phyloP scores from a whole-genome alignment of 331 rosid species.

The Quercus lobata region DNA sequence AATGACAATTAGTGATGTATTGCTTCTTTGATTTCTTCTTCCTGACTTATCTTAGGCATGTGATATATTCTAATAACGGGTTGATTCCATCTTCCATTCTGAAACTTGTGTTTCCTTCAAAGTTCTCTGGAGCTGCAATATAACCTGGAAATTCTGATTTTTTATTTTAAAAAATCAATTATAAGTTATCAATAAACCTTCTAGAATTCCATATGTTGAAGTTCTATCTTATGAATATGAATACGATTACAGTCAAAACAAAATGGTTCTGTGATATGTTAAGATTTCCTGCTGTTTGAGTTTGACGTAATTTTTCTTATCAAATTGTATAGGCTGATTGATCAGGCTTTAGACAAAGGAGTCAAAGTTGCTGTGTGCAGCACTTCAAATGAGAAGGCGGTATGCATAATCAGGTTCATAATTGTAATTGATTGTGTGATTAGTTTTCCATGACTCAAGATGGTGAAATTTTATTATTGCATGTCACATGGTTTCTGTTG shows the following conservation, averaged over 20 bases:
- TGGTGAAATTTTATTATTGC: constrained; percentile 3
- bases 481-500: constrained; percentile 3
- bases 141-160: not conserved
- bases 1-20: not conserved
- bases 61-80: not conserved
- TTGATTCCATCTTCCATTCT: not conserved
- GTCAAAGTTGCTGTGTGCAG: constrained; percentile 97
- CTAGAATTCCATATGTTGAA: not conserved
- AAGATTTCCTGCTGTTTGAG: constrained; percentile 2
- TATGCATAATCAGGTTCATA: constrained; percentile 60
- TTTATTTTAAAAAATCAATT: too few relatives aligned
- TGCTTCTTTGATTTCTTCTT: not conserved
- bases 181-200: not conserved
- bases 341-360: constrained; percentile 85
- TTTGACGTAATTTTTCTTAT: constrained; percentile 14
- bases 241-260: constrained; percentile 3
- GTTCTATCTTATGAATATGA: not conserved
- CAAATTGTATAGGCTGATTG: constrained; percentile 63
- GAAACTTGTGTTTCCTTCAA: not conserved
- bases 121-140: not conserved
- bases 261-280: not conserved
- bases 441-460: constrained; percentile 12
- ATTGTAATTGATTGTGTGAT: constrained; percentile 20
- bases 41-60: not conserved
- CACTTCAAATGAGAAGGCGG: constrained; percentile 99